Percentiles rank a stretch among this genome's conserved stretches.
These are phyloP conservation scores for Clonostachys byssicola DNA, from an alignment of 2,329 filamentous ascomycete species.

Conservation along the genomic window DNA sequence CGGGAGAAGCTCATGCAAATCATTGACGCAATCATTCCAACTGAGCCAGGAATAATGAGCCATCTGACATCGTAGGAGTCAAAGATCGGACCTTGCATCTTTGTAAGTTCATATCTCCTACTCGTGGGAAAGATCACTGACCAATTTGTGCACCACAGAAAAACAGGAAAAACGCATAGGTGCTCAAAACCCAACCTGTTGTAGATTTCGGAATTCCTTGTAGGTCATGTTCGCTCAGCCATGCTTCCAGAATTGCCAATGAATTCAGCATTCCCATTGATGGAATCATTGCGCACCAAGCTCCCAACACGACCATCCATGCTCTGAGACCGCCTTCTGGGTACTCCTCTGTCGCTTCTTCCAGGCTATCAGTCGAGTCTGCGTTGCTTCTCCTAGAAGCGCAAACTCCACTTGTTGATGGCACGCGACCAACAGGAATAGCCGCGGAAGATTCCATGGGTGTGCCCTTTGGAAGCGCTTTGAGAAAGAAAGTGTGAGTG, in stretches of 20 bases:
- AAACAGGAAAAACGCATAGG: conserved; percentile 68
- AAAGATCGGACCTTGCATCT: conserved; percentile 52
- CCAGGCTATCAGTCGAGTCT: too few relatives aligned
- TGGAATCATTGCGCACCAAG: conserved; percentile 61
- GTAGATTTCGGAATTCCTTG: conserved; percentile 49
- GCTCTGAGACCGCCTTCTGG: conserved; percentile 60
- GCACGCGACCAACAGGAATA: too few relatives aligned
- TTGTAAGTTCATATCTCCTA: too few relatives aligned
- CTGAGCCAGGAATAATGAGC: conserved; percentile 53
- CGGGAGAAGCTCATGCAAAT: conserved; percentile 46
- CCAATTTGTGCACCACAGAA: conserved; percentile 60
- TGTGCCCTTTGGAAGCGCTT: too few relatives aligned
- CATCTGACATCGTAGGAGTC: conserved; percentile 60
- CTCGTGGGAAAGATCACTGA: not conserved
- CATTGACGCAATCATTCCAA: conserved; percentile 49
- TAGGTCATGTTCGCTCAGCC: conserved; percentile 61
- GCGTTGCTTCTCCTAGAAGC: too few relatives aligned
- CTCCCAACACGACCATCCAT: conserved; percentile 69
- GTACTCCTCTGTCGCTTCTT: too few relatives aligned
- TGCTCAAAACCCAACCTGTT: conserved; percentile 70
- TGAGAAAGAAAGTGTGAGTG: too few relatives aligned
- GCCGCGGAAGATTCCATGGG: too few relatives aligned
- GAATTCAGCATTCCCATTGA: conserved; percentile 65
- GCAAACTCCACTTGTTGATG: too few relatives aligned
- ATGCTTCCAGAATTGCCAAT: conserved; percentile 63